Conservation (phyloP, 352 stramenopile genomes). For the Thraustotheca clavata region DNA sequence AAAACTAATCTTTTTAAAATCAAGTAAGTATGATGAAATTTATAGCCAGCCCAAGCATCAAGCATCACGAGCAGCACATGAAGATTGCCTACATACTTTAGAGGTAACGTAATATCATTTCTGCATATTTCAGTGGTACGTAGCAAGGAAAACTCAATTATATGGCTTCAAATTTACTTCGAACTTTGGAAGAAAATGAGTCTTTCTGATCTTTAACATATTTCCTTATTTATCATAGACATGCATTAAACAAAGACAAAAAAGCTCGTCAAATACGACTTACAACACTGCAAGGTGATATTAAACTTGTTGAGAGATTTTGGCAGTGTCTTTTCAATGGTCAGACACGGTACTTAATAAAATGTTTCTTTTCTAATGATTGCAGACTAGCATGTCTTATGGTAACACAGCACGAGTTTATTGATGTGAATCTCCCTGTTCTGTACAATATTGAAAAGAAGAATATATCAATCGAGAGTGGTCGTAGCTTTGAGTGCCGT, state of each 20-base stretch:
- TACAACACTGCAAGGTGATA: not conserved
- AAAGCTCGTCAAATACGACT: slow-evolving; percentile 32
- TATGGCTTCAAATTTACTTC: not conserved
- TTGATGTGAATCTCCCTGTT: slow-evolving; percentile 52
- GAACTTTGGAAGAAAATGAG: slow-evolving; percentile 1
- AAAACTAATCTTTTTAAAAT: slow-evolving; percentile 42
- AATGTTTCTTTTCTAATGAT: not conserved
- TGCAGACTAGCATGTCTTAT: slow-evolving; percentile 50
- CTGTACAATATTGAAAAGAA: not conserved
- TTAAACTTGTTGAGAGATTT: not conserved
- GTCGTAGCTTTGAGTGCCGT: slow-evolving; percentile 5
- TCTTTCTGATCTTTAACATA: not conserved
- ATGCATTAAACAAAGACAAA: slow-evolving; percentile 2
- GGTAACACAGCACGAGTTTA: slow-evolving; percentile 50
- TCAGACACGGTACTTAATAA: not conserved
- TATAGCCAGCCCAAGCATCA: not conserved
- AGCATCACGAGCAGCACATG: not conserved
- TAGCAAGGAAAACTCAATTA: slow-evolving; percentile 20
- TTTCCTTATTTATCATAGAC: not conserved
- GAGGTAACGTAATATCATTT: not conserved
- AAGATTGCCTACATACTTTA: slow-evolving; percentile 20
- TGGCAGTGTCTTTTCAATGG: not conserved
- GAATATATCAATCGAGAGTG: not conserved
- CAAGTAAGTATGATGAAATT: not conserved
- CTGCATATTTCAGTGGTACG: not conserved